A percentile compares a stretch with the other conserved stretches of the same genome.
Evolutionary conservation across 2,329 filamentous ascomycete species (phyloP).

Genomic region (Chrysosporium queenslandicum): DNA sequence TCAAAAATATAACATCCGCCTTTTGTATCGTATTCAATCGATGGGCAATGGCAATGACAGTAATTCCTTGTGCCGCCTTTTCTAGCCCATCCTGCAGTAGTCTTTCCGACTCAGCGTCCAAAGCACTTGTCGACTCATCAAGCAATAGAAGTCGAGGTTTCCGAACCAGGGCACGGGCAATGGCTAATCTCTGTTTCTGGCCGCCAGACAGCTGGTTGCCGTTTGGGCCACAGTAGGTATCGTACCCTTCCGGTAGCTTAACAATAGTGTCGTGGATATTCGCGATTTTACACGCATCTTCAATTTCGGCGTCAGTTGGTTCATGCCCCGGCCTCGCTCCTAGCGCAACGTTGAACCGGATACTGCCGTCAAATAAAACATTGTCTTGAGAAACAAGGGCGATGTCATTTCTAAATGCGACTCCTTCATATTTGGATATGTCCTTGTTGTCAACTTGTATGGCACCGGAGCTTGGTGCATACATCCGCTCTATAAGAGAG

Average conservation of each 20-base stretch:
- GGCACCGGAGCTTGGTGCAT: slow-evolving; percentile 55
- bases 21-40: slow-evolving; percentile 64
- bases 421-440: slow-evolving; percentile 58
- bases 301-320: slow-evolving; percentile 55
- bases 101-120: slow-evolving; percentile 55
- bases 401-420: slow-evolving; percentile 57
- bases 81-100: slow-evolving; percentile 58
- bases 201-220: slow-evolving; percentile 48
- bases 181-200: slow-evolving; percentile 44
- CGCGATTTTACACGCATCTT: slow-evolving; percentile 50
- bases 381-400: slow-evolving; percentile 71
- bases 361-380: slow-evolving; percentile 64
- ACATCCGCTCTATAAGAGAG: slow-evolving; percentile 63
- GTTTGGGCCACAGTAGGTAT: slow-evolving; percentile 43
- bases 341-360: slow-evolving; percentile 61
- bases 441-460: slow-evolving; percentile 62
- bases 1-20: slow-evolving; percentile 68
- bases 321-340: slow-evolving; percentile 48
- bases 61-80: slow-evolving; percentile 40
- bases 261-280: slow-evolving; percentile 53
- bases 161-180: slow-evolving; percentile 44
- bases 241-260: slow-evolving; percentile 40
- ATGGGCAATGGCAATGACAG: slow-evolving; percentile 65
- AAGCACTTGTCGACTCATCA: slow-evolving; percentile 47
- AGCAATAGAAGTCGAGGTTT: slow-evolving; percentile 43